A percentile compares a stretch with the other conserved stretches of the same genome.
Evolutionary conservation across 192 early-diverging fungal genomes (phyloP).

Genomic region (Coemansia sp.): DNA sequence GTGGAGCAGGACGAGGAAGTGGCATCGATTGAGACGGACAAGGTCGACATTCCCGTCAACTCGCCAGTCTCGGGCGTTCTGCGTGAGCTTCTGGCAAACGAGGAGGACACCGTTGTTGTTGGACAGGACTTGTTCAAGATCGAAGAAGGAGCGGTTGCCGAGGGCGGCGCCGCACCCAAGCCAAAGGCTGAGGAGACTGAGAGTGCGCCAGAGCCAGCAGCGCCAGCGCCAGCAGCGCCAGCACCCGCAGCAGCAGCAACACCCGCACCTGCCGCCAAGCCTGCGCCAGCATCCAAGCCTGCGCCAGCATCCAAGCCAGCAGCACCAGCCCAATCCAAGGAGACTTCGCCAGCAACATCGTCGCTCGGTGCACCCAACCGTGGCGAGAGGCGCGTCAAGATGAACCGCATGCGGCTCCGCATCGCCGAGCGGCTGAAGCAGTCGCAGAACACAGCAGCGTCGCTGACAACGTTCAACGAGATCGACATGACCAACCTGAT

Average conservation of each 20-base stretch:
- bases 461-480: conserved; percentile 99
- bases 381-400: conserved; percentile 71
- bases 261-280: conserved; percentile 24
- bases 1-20: conserved; percentile 93
- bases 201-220: conserved; percentile 29
- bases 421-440: conserved; percentile 96
- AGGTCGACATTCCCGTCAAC: conserved; percentile 98
- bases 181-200: conserved; percentile 39
- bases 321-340: conserved; percentile 23
- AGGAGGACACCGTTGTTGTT: conserved; percentile 88
- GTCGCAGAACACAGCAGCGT: conserved; percentile 94
- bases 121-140: conserved; percentile 93
- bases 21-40: conserved; percentile 98
- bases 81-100: conserved; percentile 75
- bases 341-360: conserved; percentile 15
- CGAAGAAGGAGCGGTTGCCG: conserved; percentile 60
- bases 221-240: conserved; percentile 37
- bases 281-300: conserved; percentile 47
- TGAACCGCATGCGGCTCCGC: conserved; percentile 96
- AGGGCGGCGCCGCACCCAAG: conserved; percentile 46
- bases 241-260: conserved; percentile 47
- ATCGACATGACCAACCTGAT: conserved; percentile 98
- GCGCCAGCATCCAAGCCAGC: conserved; percentile 29
- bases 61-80: conserved; percentile 90
- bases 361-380: conserved; percentile 40